These are phyloP conservation scores for Diaporthe sp. DNA, from an alignment of 2,329 filamentous ascomycete genomes.

Conservation along the genomic window DNA sequence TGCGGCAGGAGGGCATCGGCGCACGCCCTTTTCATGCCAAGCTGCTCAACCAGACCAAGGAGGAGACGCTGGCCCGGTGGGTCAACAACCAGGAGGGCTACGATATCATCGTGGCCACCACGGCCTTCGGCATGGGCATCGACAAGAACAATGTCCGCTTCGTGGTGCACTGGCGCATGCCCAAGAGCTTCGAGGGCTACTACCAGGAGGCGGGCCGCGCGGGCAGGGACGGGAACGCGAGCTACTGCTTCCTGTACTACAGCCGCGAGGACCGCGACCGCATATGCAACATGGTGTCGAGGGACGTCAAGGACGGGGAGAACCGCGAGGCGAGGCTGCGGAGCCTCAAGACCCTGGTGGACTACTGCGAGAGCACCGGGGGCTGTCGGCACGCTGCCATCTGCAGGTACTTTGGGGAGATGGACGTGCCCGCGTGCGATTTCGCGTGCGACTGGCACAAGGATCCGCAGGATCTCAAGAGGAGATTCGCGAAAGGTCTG, in stretches of 20 bases:
- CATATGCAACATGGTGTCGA: conserved; percentile 69
- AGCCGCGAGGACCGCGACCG: conserved; percentile 88
- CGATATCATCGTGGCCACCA: conserved; percentile 94
- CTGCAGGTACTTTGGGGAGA: conserved; percentile 83
- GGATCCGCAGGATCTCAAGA: conserved; percentile 70
- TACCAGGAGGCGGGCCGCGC: conserved; percentile 96
- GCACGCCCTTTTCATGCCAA: conserved; percentile 82
- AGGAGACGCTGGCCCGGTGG: conserved; percentile 79
- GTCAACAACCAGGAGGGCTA: conserved; percentile 81
- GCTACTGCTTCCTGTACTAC: conserved; percentile 91
- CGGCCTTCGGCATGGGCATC: conserved; percentile 97
- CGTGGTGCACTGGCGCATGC: conserved; percentile 93
- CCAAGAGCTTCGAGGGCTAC: conserved; percentile 95
- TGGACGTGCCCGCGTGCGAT: conserved; percentile 71
- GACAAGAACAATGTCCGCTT: conserved; percentile 96
- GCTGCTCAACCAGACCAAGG: conserved; percentile 76
- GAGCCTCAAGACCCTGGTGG: conserved; percentile 77
- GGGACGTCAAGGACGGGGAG: conserved; percentile 59
- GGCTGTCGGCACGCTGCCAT: conserved; percentile 83
- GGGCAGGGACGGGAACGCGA: conserved; percentile 89
- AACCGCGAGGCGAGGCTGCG: conserved; percentile 67
- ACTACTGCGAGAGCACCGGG: conserved; percentile 84
- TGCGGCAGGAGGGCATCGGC: conserved; percentile 78
- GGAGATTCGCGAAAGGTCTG: conserved; percentile 68
- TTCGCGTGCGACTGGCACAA: conserved; percentile 87